Evolutionary conservation across 768 basidiomycete genomes (phyloP).

Genomic region (Leccinellum albellum): DNA sequence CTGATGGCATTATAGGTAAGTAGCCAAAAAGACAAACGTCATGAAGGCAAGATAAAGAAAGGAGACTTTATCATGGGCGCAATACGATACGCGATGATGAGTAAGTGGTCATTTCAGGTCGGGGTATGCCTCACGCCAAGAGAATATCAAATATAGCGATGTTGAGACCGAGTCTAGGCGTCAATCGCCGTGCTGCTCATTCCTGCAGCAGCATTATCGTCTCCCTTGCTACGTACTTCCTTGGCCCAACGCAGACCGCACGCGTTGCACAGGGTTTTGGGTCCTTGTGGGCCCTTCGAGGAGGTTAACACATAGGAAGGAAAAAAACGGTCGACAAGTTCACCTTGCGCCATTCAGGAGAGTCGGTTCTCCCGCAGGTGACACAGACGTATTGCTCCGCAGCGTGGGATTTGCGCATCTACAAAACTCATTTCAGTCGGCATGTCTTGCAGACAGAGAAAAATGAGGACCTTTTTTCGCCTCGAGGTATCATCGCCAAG

Average conservation of each 20-base stretch:
- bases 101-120: conserved; percentile 1
- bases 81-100: conserved; percentile 1
- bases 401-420: conserved; percentile 39
- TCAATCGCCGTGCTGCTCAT: conserved; percentile 18
- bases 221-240: conserved; percentile 45
- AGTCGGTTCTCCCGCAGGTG: conserved; percentile 92
- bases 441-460: not conserved
- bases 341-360: conserved; percentile 96
- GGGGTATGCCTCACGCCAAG: conserved; percentile 1
- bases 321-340: not conserved
- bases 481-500: conserved; percentile 48
- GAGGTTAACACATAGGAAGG: conserved; percentile 16
- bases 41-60: conserved; percentile 6
- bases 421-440: not conserved
- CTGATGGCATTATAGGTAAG: conserved; percentile 8
- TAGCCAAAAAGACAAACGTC: conserved; percentile 11
- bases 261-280: conserved; percentile 97
- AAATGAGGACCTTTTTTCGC: conserved; percentile 57
- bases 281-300: conserved; percentile 80
- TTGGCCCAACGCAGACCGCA: conserved; percentile 96
- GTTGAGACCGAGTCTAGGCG: conserved; percentile 9
- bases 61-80: conserved; percentile 5
- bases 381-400: conserved; percentile 81
- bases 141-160: not conserved
- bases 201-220: conserved; percentile 29